Conservation (phyloP, 2,329 filamentous ascomycete species). For the Tolypocladium cylindrosporum region DNA sequence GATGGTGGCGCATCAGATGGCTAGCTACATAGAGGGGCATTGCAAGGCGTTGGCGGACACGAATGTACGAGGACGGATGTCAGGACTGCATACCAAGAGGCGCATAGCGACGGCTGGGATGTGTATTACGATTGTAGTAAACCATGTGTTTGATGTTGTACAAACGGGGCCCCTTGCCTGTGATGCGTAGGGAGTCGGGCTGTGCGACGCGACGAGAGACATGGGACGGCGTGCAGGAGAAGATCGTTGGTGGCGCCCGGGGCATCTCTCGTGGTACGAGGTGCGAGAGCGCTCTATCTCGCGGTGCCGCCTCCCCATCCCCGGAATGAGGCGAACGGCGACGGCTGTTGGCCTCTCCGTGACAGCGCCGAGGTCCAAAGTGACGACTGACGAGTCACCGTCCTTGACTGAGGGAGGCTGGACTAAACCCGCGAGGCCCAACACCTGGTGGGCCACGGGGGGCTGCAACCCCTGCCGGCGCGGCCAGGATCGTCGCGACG, state of each 20-base stretch:
- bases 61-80: not conserved
- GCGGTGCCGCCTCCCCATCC: too few species aligned
- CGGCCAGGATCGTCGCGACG: not conserved
- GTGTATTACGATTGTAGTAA: not conserved
- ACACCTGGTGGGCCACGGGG: not conserved
- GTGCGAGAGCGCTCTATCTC: too few species aligned
- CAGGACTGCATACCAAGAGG: not conserved
- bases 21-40: conserved; percentile 1
- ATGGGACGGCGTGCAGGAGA: too few species aligned
- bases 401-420: not conserved
- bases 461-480: not conserved
- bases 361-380: too few species aligned
- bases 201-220: too few species aligned
- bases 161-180: too few species aligned
- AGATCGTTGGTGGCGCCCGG: too few species aligned
- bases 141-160: not conserved
- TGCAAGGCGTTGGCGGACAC: conserved; percentile 1
- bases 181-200: too few species aligned
- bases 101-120: not conserved
- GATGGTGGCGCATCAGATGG: not conserved
- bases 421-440: too few species aligned
- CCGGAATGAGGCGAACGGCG: too few species aligned
- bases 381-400: not conserved
- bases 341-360: too few species aligned
- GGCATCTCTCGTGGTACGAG: too few species aligned